These are phyloP conservation scores for Mucor ambiguus DNA, from an alignment of 371 early-diverging fungal genomes.

Conservation along the genomic window DNA sequence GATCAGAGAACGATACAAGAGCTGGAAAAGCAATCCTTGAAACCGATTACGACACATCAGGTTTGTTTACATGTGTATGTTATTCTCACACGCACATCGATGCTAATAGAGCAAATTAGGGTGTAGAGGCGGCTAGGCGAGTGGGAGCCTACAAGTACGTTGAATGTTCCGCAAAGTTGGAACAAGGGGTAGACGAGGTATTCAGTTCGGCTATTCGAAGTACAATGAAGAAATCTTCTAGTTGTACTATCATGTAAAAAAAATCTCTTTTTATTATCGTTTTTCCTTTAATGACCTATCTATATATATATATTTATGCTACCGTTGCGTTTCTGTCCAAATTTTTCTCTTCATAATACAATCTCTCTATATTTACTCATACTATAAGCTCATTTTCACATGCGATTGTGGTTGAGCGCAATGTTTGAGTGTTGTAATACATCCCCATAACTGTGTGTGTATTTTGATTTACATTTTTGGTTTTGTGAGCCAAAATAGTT, in stretches of 20 bases:
- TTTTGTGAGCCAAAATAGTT: background rate
- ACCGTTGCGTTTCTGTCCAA: background rate
- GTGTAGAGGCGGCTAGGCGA: constrained; percentile 22
- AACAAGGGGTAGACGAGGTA: constrained; percentile 34
- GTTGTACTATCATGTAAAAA: constrained; percentile 25
- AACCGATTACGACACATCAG: constrained; percentile 38
- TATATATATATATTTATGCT: constrained; percentile 1
- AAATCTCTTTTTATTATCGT: background rate
- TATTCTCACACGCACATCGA: background rate
- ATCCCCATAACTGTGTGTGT: background rate
- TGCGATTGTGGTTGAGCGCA: background rate
- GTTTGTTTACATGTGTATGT: constrained; percentile 15
- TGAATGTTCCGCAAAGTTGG: constrained; percentile 36
- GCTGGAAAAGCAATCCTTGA: constrained; percentile 24
- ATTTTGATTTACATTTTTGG: background rate
- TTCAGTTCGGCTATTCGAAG: constrained; percentile 28
- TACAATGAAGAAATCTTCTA: constrained; percentile 22
- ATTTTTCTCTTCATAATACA: background rate
- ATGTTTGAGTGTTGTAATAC: background rate
- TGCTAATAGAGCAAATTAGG: constrained; percentile 14
- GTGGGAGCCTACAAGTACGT: constrained; percentile 34
- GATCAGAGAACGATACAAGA: constrained; percentile 31
- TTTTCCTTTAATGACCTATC: background rate
- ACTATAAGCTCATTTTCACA: background rate
- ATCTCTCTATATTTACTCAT: background rate